Evolutionary conservation across 768 basidiomycete species (phyloP).

Genomic region (Pulveroboletus ravenelii): DNA sequence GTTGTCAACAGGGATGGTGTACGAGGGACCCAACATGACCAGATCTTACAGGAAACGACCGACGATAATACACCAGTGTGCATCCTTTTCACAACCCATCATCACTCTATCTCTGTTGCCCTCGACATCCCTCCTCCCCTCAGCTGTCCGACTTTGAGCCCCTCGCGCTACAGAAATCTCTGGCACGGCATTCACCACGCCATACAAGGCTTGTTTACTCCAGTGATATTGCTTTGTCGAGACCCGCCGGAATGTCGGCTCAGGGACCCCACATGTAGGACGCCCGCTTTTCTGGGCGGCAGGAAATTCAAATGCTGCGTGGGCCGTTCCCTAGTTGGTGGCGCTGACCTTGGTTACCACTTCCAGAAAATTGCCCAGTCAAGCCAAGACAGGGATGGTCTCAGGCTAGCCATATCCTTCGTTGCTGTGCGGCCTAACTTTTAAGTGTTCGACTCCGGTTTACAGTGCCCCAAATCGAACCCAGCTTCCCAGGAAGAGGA

Average conservation of each 20-base stretch:
- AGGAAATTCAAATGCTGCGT: slow-evolving; percentile 40
- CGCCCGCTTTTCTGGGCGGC: slow-evolving; percentile 51
- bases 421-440: slow-evolving; percentile 43
- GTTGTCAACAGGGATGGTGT: slow-evolving; percentile 56
- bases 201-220: slow-evolving; percentile 35
- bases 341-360: no score
- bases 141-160: no score
- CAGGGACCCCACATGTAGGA: slow-evolving; percentile 72
- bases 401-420: slow-evolving; percentile 51
- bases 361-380: no score
- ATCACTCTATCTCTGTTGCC: slow-evolving; percentile 51
- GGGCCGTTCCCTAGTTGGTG: slow-evolving; percentile 18
- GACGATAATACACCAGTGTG: slow-evolving; percentile 42
- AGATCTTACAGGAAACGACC: slow-evolving; percentile 34
- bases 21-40: slow-evolving; percentile 52
- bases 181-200: no score
- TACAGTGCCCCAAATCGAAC: slow-evolving; percentile 72
- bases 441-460: slow-evolving; percentile 33
- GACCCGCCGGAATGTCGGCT: slow-evolving; percentile 70
- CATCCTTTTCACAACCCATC: slow-evolving; percentile 40
- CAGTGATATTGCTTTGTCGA: slow-evolving; percentile 55
- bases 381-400: slow-evolving; percentile 32
- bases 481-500: slow-evolving; percentile 73
- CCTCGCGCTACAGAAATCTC: no score
- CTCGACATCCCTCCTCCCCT: no score